Percentiles rank a stretch among this genome's conserved stretches.
phyloP scores from a whole-genome alignment of 2,329 filamentous ascomycete genomes.

The Penicillium sclerotigenum region DNA sequence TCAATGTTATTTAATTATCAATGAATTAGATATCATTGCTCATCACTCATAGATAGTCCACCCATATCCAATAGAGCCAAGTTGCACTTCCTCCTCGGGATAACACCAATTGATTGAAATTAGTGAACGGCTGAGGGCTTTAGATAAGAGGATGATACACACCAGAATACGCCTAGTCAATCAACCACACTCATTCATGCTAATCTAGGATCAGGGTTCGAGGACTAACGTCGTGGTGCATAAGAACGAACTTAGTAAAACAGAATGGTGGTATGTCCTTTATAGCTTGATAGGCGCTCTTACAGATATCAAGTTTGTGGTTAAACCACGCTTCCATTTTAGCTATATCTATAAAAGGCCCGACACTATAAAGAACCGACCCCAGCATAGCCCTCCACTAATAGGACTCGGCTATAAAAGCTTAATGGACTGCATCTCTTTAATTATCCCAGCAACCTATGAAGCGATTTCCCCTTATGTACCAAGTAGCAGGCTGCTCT shows the following conservation, averaged over 20 bases:
- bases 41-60: no score
- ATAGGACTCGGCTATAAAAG: constrained; percentile 12
- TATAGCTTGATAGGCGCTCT: constrained; percentile 11
- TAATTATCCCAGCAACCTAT: constrained; percentile 23
- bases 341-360: constrained; percentile 17
- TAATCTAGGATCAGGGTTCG: constrained; percentile 21
- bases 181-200: constrained; percentile 12
- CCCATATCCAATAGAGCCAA: constrained; percentile 22
- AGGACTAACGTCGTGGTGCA: constrained; percentile 22
- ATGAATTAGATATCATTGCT: no score
- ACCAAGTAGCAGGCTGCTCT: constrained; percentile 17
- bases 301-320: constrained; percentile 28
- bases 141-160: constrained; percentile 25
- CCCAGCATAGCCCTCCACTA: constrained; percentile 20
- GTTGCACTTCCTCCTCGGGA: constrained; percentile 18
- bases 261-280: constrained; percentile 14
- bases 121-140: constrained; percentile 15
- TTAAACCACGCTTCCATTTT: constrained; percentile 28
- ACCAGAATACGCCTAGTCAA: constrained; percentile 23
- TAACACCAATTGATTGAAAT: constrained; percentile 22
- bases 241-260: constrained; percentile 20
- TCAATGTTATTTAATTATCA: no score
- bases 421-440: constrained; percentile 20
- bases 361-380: constrained; percentile 26
- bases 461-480: constrained; percentile 15